Percentiles rank a stretch among this genome's conserved stretches.
These are phyloP conservation scores for Acarospora socialis DNA, from an alignment of 2,329 filamentous ascomycete genomes.

Conservation along the genomic window DNA sequence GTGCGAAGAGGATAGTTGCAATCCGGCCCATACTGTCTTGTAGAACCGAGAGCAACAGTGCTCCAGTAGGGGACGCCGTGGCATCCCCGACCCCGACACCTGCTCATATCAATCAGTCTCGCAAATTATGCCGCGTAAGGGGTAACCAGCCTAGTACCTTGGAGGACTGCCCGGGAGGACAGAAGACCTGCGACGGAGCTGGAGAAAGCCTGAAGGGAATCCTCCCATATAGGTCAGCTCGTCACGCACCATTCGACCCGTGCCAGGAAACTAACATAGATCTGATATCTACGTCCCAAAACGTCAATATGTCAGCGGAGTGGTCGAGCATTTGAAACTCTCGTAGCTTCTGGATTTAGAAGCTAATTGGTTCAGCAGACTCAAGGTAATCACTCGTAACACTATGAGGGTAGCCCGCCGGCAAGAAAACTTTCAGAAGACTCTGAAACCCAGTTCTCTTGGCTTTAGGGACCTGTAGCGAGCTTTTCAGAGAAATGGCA, in stretches of 20 bases:
- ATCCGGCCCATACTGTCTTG: constrained; percentile 70
- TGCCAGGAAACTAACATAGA: constrained; percentile 39
- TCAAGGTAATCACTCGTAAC: constrained; percentile 73
- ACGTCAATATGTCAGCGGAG: constrained; percentile 6
- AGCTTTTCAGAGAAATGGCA: no score
- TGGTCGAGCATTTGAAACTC: background rate
- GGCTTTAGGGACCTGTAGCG: no score
- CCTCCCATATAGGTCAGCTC: constrained; percentile 24
- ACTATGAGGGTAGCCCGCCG: constrained; percentile 74
- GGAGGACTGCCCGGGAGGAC: constrained; percentile 67
- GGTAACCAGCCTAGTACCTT: no score
- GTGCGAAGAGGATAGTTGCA: constrained; percentile 75
- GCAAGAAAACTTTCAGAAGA: constrained; percentile 70
- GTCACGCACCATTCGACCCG: background rate
- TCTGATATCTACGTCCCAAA: constrained; percentile 42
- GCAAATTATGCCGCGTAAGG: constrained; percentile 7
- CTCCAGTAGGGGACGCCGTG: constrained; percentile 61
- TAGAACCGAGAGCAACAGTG: constrained; percentile 67
- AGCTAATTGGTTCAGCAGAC: constrained; percentile 26
- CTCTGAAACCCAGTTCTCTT: no score
- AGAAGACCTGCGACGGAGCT: constrained; percentile 68
- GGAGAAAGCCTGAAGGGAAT: constrained; percentile 73
- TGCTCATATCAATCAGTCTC: constrained; percentile 19
- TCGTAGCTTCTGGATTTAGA: background rate
- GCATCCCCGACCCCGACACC: constrained; percentile 76